Conservation (phyloP, 208 protist genomes). For the Wallacemonas sp. region DNA sequence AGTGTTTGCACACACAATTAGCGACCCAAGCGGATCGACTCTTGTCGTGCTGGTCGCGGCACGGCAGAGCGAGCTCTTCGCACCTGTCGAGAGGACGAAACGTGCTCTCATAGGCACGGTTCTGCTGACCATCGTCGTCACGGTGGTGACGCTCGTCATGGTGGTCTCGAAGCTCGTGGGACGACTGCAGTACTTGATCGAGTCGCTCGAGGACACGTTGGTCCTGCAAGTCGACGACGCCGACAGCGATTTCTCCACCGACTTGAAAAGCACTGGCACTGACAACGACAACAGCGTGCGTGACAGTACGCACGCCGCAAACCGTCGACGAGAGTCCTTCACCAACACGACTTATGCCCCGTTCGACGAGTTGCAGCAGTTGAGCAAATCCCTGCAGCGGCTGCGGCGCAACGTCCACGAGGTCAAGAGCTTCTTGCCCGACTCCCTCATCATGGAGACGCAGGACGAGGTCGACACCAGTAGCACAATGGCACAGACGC, state of each 20-base stretch:
- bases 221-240: constrained; percentile 23
- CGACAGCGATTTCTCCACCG: neutral
- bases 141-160: neutral
- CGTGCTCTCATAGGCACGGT: constrained; percentile 15
- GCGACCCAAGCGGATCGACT: neutral
- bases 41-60: constrained; percentile 27
- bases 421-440: constrained; percentile 12
- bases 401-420: constrained; percentile 6
- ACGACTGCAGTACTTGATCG: constrained; percentile 18
- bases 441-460: constrained; percentile 12
- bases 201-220: constrained; percentile 16
- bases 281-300: too few relatives aligned
- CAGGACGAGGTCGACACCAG: too few relatives aligned
- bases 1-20: constrained; percentile 17
- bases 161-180: constrained; percentile 16
- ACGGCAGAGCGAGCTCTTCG: constrained; percentile 21
- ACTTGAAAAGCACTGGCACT: neutral
- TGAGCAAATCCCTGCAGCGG: constrained; percentile 1
- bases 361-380: neutral
- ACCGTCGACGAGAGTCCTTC: too few relatives aligned
- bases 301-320: too few relatives aligned
- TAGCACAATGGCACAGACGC: neutral
- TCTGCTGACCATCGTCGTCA: constrained; percentile 11
- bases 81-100: constrained; percentile 8
- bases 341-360: neutral